These are phyloP conservation scores for Amphibolis antarctica DNA, from an alignment of 106 monocot genomes.

Conservation along the genomic window DNA sequence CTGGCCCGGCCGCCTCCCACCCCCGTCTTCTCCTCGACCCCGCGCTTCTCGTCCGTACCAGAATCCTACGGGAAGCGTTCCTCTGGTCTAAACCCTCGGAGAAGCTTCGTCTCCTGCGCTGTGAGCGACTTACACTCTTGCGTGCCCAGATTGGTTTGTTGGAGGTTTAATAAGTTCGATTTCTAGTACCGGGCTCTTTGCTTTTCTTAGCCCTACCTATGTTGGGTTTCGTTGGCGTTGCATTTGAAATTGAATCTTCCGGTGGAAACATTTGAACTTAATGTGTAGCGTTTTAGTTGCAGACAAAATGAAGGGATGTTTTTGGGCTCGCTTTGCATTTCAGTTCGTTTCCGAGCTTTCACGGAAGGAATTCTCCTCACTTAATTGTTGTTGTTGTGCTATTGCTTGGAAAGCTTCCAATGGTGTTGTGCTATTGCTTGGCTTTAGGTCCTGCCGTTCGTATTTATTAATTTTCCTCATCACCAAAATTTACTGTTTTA, in stretches of 20 bases:
- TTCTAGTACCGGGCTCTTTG: background rate
- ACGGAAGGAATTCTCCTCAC: too few relatives aligned
- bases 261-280: background rate
- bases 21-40: constrained; percentile 1
- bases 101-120: constrained; percentile 1
- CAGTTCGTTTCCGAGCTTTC: too few relatives aligned
- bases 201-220: background rate
- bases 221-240: background rate
- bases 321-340: background rate
- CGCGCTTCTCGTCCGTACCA: background rate
- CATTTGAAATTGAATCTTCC: background rate
- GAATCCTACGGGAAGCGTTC: background rate
- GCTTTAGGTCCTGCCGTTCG: too few relatives aligned
- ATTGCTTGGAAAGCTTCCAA: too few relatives aligned
- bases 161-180: background rate
- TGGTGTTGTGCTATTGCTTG: too few relatives aligned
- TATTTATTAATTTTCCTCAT: too few relatives aligned
- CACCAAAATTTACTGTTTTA: too few relatives aligned
- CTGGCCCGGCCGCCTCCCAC: constrained; percentile 8
- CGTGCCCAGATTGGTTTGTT: background rate
- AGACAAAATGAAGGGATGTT: background rate
- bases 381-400: too few relatives aligned
- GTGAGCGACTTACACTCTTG: background rate
- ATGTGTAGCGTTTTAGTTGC: background rate
- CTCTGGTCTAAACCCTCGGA: background rate